phyloP scores from a whole-genome alignment of 164 flowering plant species.

The Annona squamosa region DNA sequence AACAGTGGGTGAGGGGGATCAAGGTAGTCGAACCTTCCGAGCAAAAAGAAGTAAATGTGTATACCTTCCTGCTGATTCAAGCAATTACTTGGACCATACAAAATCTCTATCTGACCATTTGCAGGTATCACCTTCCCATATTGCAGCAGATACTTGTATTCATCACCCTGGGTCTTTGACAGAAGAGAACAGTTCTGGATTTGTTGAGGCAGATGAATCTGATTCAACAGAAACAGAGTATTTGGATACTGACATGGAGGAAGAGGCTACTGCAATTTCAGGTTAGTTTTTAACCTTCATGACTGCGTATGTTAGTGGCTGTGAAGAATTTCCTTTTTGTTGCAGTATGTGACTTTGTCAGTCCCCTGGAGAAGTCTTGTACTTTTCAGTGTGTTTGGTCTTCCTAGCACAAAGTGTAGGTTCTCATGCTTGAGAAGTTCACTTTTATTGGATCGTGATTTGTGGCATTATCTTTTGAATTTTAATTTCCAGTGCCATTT shows the following conservation, averaged over 20 bases:
- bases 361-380: no score
- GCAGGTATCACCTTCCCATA: slow-evolving; percentile 27
- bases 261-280: slow-evolving; percentile 39
- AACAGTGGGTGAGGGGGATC: slow-evolving; percentile 35
- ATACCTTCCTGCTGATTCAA: slow-evolving; percentile 38
- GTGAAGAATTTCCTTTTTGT: no score
- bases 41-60: slow-evolving; percentile 51
- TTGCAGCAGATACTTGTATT: slow-evolving; percentile 19
- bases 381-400: background rate
- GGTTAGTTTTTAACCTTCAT: slow-evolving; percentile 31
- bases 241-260: slow-evolving; percentile 44
- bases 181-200: slow-evolving; percentile 43
- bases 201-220: slow-evolving; percentile 51
- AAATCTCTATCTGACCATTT: slow-evolving; percentile 26
- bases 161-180: slow-evolving; percentile 22
- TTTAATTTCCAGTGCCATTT: background rate
- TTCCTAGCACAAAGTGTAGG: background rate
- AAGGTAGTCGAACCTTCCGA: slow-evolving; percentile 23
- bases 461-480: background rate
- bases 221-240: slow-evolving; percentile 61
- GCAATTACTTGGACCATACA: slow-evolving; percentile 26
- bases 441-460: no score
- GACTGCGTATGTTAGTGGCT: background rate
- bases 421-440: background rate
- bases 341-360: no score